Evolutionary conservation across 345 rosid species (phyloP), one percentile per base, ranked within the genome.

Genomic region (Triadica sebifera): DNA sequence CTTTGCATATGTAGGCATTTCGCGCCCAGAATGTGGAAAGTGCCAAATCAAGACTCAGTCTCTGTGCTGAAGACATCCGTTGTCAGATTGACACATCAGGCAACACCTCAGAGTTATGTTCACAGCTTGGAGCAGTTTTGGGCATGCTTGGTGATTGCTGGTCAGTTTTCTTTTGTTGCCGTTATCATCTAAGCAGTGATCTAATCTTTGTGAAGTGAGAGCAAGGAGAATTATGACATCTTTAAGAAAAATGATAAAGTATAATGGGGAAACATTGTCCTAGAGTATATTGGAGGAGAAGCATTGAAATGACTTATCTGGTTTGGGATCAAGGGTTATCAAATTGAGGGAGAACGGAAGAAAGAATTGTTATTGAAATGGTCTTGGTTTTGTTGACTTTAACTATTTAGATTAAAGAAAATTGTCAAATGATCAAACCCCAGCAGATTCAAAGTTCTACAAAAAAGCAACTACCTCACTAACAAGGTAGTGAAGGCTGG

Each of bases 81-180:
- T 88, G 79, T 76, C 94, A 91, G 85, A 81, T 95, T 68, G 89
- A 80, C 72, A 83, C 79, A 81, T 79, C 73, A 67, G 98, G 98
- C 39, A 88, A 82, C 80, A 91, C 93, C 29, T 79, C 97, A 39
- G 98, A 93, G 75, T 82, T 93, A 76, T 90, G 98, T 80, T 95
- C 99, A 46, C 99, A 93, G 89, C 94, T 95, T 65, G 99, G 99
- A 51, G 99, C 98, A 53, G 99, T 95, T 62, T 90, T 95, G 49
- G 98, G 99, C 20, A 91, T 93, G 97, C 99, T 93, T 55, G 99
- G 99, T 24, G 99, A 95, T 80, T 93, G 98, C 93, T 87, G 99
- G 99, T 93, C 70, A 59, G 83, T 75, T 83, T 71, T 47, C 79
- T 72, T 70, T 55, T 56, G 62, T 73, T 62, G 38, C 71, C 49